These are phyloP conservation scores for Scheffersomyces stambukii DNA, from an alignment of 1,139 yeast species.

Conservation along the genomic window DNA sequence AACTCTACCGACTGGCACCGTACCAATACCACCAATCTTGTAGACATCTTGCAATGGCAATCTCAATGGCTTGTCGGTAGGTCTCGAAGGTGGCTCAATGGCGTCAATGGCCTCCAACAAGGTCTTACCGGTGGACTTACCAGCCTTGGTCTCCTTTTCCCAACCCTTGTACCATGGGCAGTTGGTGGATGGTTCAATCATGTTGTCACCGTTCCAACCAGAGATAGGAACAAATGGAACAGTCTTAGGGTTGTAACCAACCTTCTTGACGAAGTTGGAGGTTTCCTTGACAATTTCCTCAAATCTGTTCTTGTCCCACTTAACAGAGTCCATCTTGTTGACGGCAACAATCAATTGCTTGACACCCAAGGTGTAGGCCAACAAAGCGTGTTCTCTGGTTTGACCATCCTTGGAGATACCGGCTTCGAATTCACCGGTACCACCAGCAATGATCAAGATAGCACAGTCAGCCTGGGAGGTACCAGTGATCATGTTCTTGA, in stretches of 20 bases:
- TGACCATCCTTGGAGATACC: slow-evolving; percentile 93
- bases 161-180: slow-evolving; percentile 93
- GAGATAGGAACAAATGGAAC: slow-evolving; percentile 91
- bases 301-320: slow-evolving; percentile 79
- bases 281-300: slow-evolving; percentile 82
- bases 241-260: slow-evolving; percentile 89
- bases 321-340: slow-evolving; percentile 92
- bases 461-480: slow-evolving; percentile 93
- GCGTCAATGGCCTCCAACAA: slow-evolving; percentile 85
- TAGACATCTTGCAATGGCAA: slow-evolving; percentile 89
- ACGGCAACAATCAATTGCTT: slow-evolving; percentile 84
- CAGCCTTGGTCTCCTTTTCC: slow-evolving; percentile 81
- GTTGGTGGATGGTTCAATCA: slow-evolving; percentile 79
- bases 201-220: slow-evolving; percentile 95
- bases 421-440: slow-evolving; percentile 93
- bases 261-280: slow-evolving; percentile 87
- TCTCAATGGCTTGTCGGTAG: slow-evolving; percentile 87
- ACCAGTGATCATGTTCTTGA: slow-evolving; percentile 94
- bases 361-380: slow-evolving; percentile 89
- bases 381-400: slow-evolving; percentile 90
- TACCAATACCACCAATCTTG: slow-evolving; percentile 92
- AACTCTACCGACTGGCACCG: slow-evolving; percentile 94
- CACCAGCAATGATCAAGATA: slow-evolving; percentile 85
- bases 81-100: slow-evolving; percentile 81
- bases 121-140: slow-evolving; percentile 78